Percentiles rank a stretch among this genome's conserved stretches.
These are phyloP conservation scores for Metschnikowia shivogae DNA, from an alignment of 805 yeast species.

Conservation along the genomic window DNA sequence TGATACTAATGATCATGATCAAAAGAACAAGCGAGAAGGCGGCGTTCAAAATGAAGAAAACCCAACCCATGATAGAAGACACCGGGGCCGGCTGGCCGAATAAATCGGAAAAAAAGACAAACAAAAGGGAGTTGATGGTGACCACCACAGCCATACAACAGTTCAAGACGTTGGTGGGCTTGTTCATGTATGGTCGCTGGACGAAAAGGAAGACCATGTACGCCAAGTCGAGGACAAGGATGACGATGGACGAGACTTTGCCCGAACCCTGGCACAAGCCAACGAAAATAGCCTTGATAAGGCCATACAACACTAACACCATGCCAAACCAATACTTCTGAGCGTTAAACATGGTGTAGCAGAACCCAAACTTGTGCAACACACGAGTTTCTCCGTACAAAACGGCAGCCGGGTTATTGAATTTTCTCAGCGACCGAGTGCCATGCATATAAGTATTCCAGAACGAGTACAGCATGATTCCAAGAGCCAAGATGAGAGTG, in stretches of 20 bases:
- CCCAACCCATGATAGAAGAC: constrained; percentile 84
- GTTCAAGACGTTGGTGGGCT: constrained; percentile 72
- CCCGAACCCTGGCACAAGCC: constrained; percentile 79
- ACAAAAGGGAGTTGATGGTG: constrained; percentile 76
- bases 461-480: constrained; percentile 60
- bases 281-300: constrained; percentile 68
- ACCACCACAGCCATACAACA: constrained; percentile 69
- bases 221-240: constrained; percentile 71
- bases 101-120: constrained; percentile 78
- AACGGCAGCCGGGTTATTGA: constrained; percentile 81
- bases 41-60: constrained; percentile 84
- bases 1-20: constrained; percentile 63
- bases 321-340: constrained; percentile 78
- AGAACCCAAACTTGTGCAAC: constrained; percentile 78
- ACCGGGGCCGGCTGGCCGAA: constrained; percentile 79
- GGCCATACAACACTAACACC: constrained; percentile 55
- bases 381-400: constrained; percentile 73
- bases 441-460: constrained; percentile 66
- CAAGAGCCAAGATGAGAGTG: constrained; percentile 57
- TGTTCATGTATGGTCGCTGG: constrained; percentile 74
- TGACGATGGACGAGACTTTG: constrained; percentile 70
- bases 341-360: constrained; percentile 86
- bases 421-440: constrained; percentile 49
- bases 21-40: constrained; percentile 77
- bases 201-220: constrained; percentile 62